phyloP scores from a whole-genome alignment of 225 moss, liverwort and hornwort genomes.

The Marchantia polymorpha region DNA sequence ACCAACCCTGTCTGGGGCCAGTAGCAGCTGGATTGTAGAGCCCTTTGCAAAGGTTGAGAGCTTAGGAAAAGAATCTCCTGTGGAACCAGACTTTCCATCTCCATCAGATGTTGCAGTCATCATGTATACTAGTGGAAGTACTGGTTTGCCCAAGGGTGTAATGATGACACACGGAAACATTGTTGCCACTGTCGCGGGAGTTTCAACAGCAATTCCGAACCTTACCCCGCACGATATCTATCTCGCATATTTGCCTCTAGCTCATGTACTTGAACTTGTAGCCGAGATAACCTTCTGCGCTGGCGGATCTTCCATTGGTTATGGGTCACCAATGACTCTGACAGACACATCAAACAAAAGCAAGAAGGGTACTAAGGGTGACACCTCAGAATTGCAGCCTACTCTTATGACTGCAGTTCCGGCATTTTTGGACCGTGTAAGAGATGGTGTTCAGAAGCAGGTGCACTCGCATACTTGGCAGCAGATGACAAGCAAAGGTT shows the following conservation, averaged over 20 bases:
- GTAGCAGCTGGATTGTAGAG: constrained; percentile 54
- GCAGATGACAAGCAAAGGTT: no score
- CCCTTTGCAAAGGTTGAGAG: constrained; percentile 64
- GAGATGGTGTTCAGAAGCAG: constrained; percentile 93
- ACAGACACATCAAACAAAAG: constrained; percentile 93
- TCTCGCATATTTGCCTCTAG: constrained; percentile 89
- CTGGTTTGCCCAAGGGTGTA: constrained; percentile 97
- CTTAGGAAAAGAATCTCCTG: constrained; percentile 59
- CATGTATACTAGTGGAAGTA: constrained; percentile 99
- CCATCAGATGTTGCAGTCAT: constrained; percentile 82
- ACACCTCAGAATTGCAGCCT: constrained; percentile 69
- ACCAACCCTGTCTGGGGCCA: constrained; percentile 51
- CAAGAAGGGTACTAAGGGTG: constrained; percentile 90
- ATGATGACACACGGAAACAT: constrained; percentile 96
- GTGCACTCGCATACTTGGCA: no score
- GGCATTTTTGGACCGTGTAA: constrained; percentile 90
- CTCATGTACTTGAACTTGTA: constrained; percentile 85
- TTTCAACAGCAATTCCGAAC: constrained; percentile 60
- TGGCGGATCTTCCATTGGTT: constrained; percentile 81
- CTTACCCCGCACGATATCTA: constrained; percentile 59
- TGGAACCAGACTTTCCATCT: constrained; percentile 58
- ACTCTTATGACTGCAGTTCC: no score
- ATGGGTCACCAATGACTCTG: constrained; percentile 83
- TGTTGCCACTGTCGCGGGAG: constrained; percentile 80
- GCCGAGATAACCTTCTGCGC: constrained; percentile 77